A percentile compares a stretch with the other conserved stretches of the same genome.
phyloP scores from a whole-genome alignment of 148 eudicot genomes.

The Camellia granthamiana region DNA sequence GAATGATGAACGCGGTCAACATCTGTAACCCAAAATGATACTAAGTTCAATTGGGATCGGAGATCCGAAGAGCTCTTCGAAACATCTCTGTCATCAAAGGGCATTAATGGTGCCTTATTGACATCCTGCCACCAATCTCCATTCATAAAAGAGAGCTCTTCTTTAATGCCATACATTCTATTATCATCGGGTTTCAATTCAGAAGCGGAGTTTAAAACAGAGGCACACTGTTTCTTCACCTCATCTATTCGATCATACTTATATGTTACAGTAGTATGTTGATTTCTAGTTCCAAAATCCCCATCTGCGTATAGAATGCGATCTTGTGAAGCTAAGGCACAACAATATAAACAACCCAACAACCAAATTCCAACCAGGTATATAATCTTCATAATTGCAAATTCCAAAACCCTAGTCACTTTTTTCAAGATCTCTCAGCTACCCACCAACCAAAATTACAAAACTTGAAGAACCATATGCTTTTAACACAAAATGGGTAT shows the following conservation, averaged over 20 bases:
- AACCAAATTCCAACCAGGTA: slow-evolving; percentile 20
- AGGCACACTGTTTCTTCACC: slow-evolving; percentile 55
- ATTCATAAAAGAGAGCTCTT: slow-evolving; percentile 58
- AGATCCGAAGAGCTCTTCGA: slow-evolving; percentile 17
- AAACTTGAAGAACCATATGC: slow-evolving; percentile 3
- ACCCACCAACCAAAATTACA: slow-evolving; percentile 7
- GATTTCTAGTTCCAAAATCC: slow-evolving; percentile 20
- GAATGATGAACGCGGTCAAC: slow-evolving; percentile 44
- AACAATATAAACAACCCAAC: slow-evolving; percentile 36
- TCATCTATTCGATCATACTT: slow-evolving; percentile 67
- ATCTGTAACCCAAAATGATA: slow-evolving; percentile 67
- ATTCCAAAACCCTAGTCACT: slow-evolving; percentile 8
- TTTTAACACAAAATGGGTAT: neutral
- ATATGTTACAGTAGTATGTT: slow-evolving; percentile 21
- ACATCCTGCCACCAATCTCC: slow-evolving; percentile 87
- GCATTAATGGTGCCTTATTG: slow-evolving; percentile 60
- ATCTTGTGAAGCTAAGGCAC: slow-evolving; percentile 28
- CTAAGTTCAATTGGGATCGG: slow-evolving; percentile 41
- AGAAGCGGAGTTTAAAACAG: slow-evolving; percentile 41
- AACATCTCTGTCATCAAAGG: slow-evolving; percentile 52
- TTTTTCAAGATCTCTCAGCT: slow-evolving; percentile 1
- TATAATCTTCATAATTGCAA: slow-evolving; percentile 12
- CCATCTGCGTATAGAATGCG: slow-evolving; percentile 16
- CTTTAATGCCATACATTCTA: slow-evolving; percentile 40
- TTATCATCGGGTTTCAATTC: slow-evolving; percentile 44